These are phyloP conservation scores for Aegilops sharonensis DNA, from an alignment of 176 grass and related monocot genomes.

Conservation along the genomic window DNA sequence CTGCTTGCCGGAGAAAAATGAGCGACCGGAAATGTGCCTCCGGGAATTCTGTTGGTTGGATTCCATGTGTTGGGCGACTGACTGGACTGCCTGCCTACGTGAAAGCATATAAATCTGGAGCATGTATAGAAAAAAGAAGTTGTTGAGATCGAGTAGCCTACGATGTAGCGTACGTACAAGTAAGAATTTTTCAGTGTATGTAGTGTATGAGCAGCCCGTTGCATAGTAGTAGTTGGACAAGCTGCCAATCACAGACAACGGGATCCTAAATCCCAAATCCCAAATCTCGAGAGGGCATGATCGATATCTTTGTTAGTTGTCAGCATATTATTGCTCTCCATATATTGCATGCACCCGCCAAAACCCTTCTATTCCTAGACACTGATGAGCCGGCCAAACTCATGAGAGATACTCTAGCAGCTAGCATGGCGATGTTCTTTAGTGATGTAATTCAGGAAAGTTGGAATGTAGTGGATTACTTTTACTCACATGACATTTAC, in stretches of 20 bases:
- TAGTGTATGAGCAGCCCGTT: too few relatives aligned
- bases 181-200: too few relatives aligned
- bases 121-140: neutral
- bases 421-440: neutral
- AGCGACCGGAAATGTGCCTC: neutral
- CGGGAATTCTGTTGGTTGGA: constrained; percentile 2
- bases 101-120: neutral
- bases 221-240: neutral
- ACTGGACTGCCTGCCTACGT: neutral
- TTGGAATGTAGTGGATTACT: neutral
- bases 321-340: neutral
- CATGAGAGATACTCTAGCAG: neutral
- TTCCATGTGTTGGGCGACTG: neutral
- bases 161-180: neutral
- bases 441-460: neutral
- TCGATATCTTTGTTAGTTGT: neutral
- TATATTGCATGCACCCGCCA: neutral
- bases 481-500: constrained; percentile 1
- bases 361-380: neutral
- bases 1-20: neutral
- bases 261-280: neutral
- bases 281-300: neutral
- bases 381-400: neutral
- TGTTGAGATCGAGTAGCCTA: neutral
- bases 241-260: neutral